These are phyloP conservation scores for Hortiboletus flavorubellus DNA, from an alignment of 768 basidiomycete genomes.

Conservation along the genomic window DNA sequence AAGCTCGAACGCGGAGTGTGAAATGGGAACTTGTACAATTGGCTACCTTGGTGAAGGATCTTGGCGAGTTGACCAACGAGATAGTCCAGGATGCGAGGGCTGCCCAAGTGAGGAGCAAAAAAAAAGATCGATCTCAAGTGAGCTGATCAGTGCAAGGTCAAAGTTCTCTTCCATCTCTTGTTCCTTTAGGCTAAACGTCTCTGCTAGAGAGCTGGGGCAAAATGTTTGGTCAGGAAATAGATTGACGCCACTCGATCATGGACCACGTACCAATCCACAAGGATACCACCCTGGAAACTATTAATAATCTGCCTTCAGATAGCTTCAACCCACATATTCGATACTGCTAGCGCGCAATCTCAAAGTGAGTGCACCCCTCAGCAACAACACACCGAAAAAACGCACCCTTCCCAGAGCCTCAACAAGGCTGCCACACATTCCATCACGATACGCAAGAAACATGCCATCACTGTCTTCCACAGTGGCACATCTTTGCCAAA, in stretches of 20 bases:
- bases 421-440: constrained; percentile 57
- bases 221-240: not conserved
- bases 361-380: not conserved
- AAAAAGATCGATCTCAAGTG: constrained; percentile 77
- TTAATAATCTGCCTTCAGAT: constrained; percentile 86
- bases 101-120: constrained; percentile 76
- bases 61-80: constrained; percentile 66
- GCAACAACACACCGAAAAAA: not conserved
- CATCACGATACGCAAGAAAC: constrained; percentile 70
- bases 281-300: constrained; percentile 75
- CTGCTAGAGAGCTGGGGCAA: constrained; percentile 48
- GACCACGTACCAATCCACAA: constrained; percentile 73
- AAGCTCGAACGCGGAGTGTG: constrained; percentile 8
- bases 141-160: constrained; percentile 73
- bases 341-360: constrained; percentile 41
- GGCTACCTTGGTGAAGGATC: constrained; percentile 70
- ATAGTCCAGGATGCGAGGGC: constrained; percentile 63
- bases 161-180: constrained; percentile 84
- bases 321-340: constrained; percentile 64
- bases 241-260: not conserved
- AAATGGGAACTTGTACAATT: constrained; percentile 43
- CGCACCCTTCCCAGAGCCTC: constrained; percentile 48
- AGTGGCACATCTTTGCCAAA: constrained; percentile 84
- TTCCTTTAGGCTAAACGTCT: constrained; percentile 54
- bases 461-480: constrained; percentile 92